phyloP scores from a whole-genome alignment of 2,329 filamentous ascomycete genomes.

The Colletotrichum aenigma region DNA sequence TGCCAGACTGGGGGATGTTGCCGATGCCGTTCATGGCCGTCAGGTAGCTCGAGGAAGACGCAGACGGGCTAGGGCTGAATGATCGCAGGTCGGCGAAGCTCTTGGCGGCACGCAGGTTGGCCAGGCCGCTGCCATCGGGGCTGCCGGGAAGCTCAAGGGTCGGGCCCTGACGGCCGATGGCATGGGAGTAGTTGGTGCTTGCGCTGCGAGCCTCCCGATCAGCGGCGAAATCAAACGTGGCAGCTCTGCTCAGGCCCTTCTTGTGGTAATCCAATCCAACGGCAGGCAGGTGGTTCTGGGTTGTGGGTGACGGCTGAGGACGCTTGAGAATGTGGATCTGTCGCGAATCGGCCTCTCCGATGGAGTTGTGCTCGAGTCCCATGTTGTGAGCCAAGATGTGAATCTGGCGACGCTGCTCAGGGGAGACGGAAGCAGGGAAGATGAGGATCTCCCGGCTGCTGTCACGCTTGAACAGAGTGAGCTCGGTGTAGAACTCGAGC shows the following conservation, averaged over 20 bases:
- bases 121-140: conserved; percentile 64
- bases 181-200: conserved; percentile 70
- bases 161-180: conserved; percentile 80
- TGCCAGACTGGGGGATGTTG: conserved; percentile 48
- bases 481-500: conserved; percentile 86
- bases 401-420: conserved; percentile 85
- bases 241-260: conserved; percentile 86
- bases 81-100: conserved; percentile 95
- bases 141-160: conserved; percentile 90
- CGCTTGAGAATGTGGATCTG: conserved; percentile 89
- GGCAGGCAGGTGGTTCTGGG: conserved; percentile 64
- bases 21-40: conserved; percentile 61
- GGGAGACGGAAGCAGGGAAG: conserved; percentile 81
- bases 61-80: conserved; percentile 91
- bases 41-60: conserved; percentile 84
- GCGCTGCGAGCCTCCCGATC: conserved; percentile 71
- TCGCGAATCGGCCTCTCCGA: conserved; percentile 84
- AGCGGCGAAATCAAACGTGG: conserved; percentile 96
- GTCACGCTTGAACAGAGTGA: conserved; percentile 87
- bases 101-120: conserved; percentile 88
- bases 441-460: conserved; percentile 78
- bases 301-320: conserved; percentile 55
- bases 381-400: conserved; percentile 96
- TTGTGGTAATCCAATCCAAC: conserved; percentile 78
- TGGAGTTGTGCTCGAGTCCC: conserved; percentile 88